Evolutionary conservation across 352 stramenopile genomes (phyloP), one percentile per base, ranked within the genome.

Genomic region (Thalassiosira hispida): DNA sequence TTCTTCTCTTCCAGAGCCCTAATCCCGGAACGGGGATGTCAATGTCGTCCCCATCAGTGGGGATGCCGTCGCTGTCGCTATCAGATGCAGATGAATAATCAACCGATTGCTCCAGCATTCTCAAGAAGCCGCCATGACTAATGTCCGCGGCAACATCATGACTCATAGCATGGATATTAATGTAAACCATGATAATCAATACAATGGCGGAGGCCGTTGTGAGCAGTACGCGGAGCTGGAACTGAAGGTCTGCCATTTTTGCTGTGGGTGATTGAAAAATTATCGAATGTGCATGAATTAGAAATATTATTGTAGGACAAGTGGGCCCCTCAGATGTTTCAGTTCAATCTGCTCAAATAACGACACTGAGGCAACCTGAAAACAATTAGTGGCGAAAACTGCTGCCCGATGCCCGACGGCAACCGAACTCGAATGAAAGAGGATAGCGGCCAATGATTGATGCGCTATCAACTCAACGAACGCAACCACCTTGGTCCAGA

Each of bases 21-120:
- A n/a, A n/a, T n/a, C n/a, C 22, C 11, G 38, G 1, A n/a, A 35
- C 49, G 0, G 35, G 7, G 14, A 20, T 12, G 14, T 23, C 16
- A 49, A 9, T 18, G 12, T 61, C 4, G 18, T 57, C 22, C 18
- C 6, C 18, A 23, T 11, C 20, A 23, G 22, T 61, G 14, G n/a
- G 5, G 40, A 7, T 49, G 20, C 20, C 23, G 12, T 23, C 42
- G 25, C 20, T 22, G 8, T 31, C 33, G n/a, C 20, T 18, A 16
- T 18, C 9, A 29, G 1, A 3, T 7, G 14, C 46, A 4, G 42
- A 57, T 23, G 44, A 70, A 29, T 29, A 35, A 29, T 70, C 29
- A 29, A 70, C 29, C 40, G 61, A 70, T 18, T 75, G 33, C 40
- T 69, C 38, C 27, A 77, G 23, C 60, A 68, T 77, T 35, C 68